Evolutionary conservation across 1,284 basidiomycete genomes (phyloP).

Genomic region (Ustanciosporium gigantosporum): DNA sequence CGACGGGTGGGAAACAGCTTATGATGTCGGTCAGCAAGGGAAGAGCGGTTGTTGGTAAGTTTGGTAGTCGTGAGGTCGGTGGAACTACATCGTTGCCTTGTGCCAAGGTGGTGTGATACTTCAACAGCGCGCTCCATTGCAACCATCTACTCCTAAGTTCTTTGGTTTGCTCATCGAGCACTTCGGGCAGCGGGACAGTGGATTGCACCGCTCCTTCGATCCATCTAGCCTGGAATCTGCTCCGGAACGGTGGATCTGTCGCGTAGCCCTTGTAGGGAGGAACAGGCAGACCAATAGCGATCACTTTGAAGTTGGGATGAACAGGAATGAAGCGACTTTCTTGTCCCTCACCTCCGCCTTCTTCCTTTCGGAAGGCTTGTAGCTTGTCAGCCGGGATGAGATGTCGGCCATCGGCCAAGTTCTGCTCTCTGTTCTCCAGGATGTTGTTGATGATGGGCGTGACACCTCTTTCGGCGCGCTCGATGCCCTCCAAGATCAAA

Average conservation of each 20-base stretch:
- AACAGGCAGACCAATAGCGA: constrained; percentile 59
- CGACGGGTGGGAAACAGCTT: constrained; percentile 45
- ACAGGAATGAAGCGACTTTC: constrained; percentile 55
- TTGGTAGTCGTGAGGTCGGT: constrained; percentile 50
- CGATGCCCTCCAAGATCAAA: constrained; percentile 61
- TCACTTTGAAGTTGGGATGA: constrained; percentile 61
- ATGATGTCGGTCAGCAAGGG: constrained; percentile 49
- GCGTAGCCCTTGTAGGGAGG: constrained; percentile 62
- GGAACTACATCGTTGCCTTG: constrained; percentile 51
- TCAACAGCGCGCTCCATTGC: constrained; percentile 46
- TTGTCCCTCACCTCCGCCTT: constrained; percentile 3
- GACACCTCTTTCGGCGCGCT: constrained; percentile 60
- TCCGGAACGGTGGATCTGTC: constrained; percentile 62
- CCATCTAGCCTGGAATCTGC: constrained; percentile 61
- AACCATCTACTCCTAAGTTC: constrained; percentile 45
- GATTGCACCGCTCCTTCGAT: constrained; percentile 53
- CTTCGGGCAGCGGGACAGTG: constrained; percentile 20
- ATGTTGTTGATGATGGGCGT: constrained; percentile 62
- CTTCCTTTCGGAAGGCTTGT: constrained; percentile 30
- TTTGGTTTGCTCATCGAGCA: constrained; percentile 13
- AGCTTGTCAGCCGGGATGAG: constrained; percentile 60
- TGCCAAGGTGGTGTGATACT: constrained; percentile 45
- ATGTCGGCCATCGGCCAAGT: constrained; percentile 61
- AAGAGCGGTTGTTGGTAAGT: constrained; percentile 52
- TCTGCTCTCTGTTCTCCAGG: constrained; percentile 60